These are phyloP conservation scores for Purshia tridentata DNA, from an alignment of 306 rosid species.

Conservation along the genomic window DNA sequence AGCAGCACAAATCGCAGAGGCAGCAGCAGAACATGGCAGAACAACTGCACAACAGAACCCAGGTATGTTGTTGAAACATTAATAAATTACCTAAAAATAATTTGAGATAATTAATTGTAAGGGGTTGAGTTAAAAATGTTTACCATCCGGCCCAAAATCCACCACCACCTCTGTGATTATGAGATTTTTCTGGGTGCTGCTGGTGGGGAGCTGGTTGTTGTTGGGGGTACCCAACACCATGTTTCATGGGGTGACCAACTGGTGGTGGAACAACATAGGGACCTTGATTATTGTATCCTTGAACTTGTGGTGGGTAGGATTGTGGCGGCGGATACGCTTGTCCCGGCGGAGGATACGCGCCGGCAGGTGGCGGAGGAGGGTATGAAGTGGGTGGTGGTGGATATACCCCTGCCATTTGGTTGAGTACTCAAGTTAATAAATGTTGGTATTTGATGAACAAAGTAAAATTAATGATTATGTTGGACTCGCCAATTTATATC, in stretches of 20 bases:
- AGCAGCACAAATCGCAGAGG: conserved; percentile 27
- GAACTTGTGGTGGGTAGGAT: background rate
- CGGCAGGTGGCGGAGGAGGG: conserved; percentile 13
- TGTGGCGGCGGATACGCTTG: background rate
- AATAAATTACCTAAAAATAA: background rate
- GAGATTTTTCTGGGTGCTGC: background rate
- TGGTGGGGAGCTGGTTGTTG: conserved; percentile 12
- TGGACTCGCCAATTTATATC: background rate
- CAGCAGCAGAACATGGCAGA: conserved; percentile 28
- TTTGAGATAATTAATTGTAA: background rate
- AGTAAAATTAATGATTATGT: background rate
- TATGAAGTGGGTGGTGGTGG: conserved; percentile 20
- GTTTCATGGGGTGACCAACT: conserved; percentile 19
- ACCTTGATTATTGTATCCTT: conserved; percentile 15
- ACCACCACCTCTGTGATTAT: background rate
- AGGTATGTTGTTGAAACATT: no score
- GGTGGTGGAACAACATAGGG: conserved; percentile 25
- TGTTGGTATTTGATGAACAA: no score
- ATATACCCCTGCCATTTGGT: conserved; percentile 10
- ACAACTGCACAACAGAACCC: conserved; percentile 7
- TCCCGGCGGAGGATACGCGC: conserved; percentile 4
- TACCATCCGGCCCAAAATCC: conserved; percentile 23
- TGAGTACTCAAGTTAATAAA: background rate
- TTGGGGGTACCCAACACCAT: conserved; percentile 15
- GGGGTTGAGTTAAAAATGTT: background rate